Conservation (phyloP, 2,329 filamentous ascomycete species). For the Ascocoryne sarcoides region DNA sequence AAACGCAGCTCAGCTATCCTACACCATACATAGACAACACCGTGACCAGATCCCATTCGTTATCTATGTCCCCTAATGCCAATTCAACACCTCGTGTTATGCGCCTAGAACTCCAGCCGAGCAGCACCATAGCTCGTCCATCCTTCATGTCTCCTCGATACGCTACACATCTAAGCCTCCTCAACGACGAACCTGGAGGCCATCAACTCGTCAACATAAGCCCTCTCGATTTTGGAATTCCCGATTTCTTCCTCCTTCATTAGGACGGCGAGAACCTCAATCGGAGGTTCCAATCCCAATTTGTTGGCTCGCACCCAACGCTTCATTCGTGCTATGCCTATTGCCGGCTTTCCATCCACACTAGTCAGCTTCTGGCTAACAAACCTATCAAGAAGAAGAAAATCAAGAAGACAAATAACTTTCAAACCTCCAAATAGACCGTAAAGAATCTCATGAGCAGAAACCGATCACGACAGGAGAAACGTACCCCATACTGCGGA, state of each 20-base stretch:
- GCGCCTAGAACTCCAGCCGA: constrained; percentile 7
- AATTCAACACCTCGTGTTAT: too few relatives aligned
- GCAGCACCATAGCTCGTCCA: too few relatives aligned
- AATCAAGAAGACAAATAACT: too few relatives aligned
- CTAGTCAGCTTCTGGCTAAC: too few relatives aligned
- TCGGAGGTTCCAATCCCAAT: constrained; percentile 76
- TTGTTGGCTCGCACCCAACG: constrained; percentile 81
- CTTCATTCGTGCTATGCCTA: constrained; percentile 71
- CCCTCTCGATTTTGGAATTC: constrained; percentile 48
- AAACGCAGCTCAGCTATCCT: too few relatives aligned
- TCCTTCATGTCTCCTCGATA: too few relatives aligned
- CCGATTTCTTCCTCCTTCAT: constrained; percentile 58
- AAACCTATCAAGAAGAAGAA: too few relatives aligned
- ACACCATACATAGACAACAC: too few relatives aligned
- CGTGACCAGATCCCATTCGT: too few relatives aligned
- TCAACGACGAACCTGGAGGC: constrained; percentile 35
- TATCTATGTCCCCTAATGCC: too few relatives aligned
- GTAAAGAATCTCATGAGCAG: neutral
- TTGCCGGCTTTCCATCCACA: constrained; percentile 52
- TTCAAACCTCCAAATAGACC: neutral
- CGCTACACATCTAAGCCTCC: too few relatives aligned
- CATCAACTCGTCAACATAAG: constrained; percentile 64
- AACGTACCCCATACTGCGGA: constrained; percentile 79
- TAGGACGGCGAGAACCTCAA: constrained; percentile 83
- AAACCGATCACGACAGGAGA: neutral